Conservation (phyloP, 257 asterid species). For the Mentha longifolia region DNA sequence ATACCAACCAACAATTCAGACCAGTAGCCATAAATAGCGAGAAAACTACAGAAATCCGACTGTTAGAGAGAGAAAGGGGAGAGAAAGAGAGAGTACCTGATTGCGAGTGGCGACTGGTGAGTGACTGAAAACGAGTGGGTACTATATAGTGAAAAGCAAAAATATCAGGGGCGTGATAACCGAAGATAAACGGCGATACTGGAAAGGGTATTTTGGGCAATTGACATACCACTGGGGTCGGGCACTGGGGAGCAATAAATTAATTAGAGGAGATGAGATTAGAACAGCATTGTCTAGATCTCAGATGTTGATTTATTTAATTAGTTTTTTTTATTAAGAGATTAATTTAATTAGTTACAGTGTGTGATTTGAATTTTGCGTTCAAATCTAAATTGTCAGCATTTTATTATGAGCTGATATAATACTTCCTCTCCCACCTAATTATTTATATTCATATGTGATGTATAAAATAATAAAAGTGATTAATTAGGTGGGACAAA, state of each 20-base stretch:
- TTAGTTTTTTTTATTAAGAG: background rate
- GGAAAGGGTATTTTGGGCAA: slow-evolving; percentile 32
- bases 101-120: slow-evolving; percentile 17
- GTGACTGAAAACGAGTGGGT: slow-evolving; percentile 24
- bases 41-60: background rate
- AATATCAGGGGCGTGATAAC: background rate
- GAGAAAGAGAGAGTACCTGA: slow-evolving; percentile 32
- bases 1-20: background rate
- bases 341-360: too few relatives aligned
- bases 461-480: too few relatives aligned
- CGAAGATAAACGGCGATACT: background rate
- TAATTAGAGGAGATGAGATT: background rate
- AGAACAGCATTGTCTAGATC: background rate
- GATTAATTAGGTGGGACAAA: too few relatives aligned
- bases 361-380: too few relatives aligned
- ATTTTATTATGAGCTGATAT: too few relatives aligned
- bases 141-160: slow-evolving; percentile 16
- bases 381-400: too few relatives aligned
- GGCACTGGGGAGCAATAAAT: background rate
- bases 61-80: background rate
- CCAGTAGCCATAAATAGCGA: background rate
- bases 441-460: too few relatives aligned
- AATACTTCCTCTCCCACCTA: too few relatives aligned
- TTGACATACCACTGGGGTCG: background rate
- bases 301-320: background rate